Percentiles rank a stretch among this genome's conserved stretches.
These are phyloP conservation scores for Aspergillus ochraceoroseus DNA, from an alignment of 2,329 filamentous ascomycete genomes.

Conservation along the genomic window DNA sequence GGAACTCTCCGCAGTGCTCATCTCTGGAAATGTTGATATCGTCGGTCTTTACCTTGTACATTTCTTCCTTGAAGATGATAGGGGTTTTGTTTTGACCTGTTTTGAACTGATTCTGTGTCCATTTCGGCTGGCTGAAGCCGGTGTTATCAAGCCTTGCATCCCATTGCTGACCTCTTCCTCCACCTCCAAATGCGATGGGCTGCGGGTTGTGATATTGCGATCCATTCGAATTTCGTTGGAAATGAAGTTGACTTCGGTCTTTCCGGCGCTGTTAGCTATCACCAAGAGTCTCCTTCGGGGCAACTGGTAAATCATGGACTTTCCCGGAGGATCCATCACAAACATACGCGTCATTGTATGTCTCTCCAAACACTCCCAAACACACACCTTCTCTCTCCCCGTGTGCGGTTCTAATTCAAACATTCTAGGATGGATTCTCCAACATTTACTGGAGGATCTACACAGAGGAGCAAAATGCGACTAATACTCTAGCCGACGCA, in stretches of 20 bases:
- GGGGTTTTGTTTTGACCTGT: not conserved
- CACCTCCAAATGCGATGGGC: slow-evolving; percentile 21
- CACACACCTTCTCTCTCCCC: no score
- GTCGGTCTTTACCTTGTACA: slow-evolving; percentile 2
- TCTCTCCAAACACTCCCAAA: slow-evolving; percentile 8
- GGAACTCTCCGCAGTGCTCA: slow-evolving; percentile 12
- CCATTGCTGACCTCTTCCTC: slow-evolving; percentile 22
- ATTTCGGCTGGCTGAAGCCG: slow-evolving; percentile 4
- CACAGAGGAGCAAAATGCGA: slow-evolving; percentile 34
- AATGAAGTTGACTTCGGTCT: slow-evolving; percentile 32
- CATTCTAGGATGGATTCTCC: slow-evolving; percentile 41
- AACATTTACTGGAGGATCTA: slow-evolving; percentile 44
- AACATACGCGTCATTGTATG: slow-evolving; percentile 43
- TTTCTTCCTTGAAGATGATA: no score
- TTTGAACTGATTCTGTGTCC: not conserved
- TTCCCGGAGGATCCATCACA: slow-evolving; percentile 41
- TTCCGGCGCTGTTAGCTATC: slow-evolving; percentile 25
- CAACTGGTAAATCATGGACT: slow-evolving; percentile 39
- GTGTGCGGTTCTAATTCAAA: slow-evolving; percentile 22
- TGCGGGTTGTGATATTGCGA: slow-evolving; percentile 14
- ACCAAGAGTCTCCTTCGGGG: slow-evolving; percentile 25
- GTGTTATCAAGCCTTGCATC: slow-evolving; percentile 20
- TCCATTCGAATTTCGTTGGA: slow-evolving; percentile 23
- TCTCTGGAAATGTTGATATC: slow-evolving; percentile 11
- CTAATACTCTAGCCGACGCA: slow-evolving; percentile 29